phyloP scores from a whole-genome alignment of 257 asterid genomes.

The Ilex aquifolium region DNA sequence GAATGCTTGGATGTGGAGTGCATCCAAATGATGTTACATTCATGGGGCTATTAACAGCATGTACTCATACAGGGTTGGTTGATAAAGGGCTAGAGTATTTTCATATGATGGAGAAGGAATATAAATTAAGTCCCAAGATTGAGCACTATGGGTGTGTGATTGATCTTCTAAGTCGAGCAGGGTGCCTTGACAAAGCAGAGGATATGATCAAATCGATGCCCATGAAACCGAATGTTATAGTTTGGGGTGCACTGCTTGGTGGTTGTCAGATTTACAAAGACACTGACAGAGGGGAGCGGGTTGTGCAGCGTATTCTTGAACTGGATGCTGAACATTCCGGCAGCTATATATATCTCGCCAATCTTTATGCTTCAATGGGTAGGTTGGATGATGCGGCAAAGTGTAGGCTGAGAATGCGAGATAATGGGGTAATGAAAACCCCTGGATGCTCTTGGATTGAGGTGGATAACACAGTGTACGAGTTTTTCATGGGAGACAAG shows the following conservation, averaged over 20 bases:
- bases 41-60: conserved; percentile 41
- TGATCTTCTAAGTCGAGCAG: conserved; percentile 53
- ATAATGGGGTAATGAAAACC: conserved; percentile 41
- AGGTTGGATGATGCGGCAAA: conserved; percentile 48
- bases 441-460: conserved; percentile 55
- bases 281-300: conserved; percentile 29
- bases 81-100: conserved; percentile 38
- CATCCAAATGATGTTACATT: conserved; percentile 43
- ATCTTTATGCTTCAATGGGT: conserved; percentile 41
- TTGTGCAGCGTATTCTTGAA: conserved; percentile 21
- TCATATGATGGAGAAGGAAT: conserved; percentile 27
- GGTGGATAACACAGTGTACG: conserved; percentile 40
- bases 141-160: conserved; percentile 67
- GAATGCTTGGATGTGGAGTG: conserved; percentile 28
- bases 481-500: conserved; percentile 47
- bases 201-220: conserved; percentile 25
- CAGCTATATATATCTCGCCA: conserved; percentile 42
- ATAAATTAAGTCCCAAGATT: conserved; percentile 30
- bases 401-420: conserved; percentile 39
- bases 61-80: conserved; percentile 50
- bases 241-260: conserved; percentile 45
- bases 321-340: conserved; percentile 40
- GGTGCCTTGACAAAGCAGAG: conserved; percentile 38
- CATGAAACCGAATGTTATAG: conserved; percentile 27
- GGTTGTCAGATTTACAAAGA: conserved; percentile 49